Evolutionary conservation across 2,329 filamentous ascomycete species (phyloP), one percentile per base, ranked within the genome.

Genomic region (Xylariaceae sp.): DNA sequence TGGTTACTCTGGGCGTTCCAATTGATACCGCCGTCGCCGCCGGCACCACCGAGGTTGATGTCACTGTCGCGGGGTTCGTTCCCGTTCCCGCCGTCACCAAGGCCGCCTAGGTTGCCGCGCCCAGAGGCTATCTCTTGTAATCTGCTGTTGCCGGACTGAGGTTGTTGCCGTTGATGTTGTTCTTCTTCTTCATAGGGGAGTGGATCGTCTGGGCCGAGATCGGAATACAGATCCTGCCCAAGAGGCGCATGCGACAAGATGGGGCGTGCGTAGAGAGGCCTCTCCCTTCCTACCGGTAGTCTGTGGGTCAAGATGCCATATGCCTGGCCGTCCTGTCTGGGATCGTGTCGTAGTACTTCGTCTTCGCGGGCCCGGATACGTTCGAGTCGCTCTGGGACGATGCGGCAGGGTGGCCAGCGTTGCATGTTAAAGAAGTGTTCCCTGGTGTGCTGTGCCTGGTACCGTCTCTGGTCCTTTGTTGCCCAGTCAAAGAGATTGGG

Each of bases 331-430:
- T 48, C 44, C 24, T 39, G 9, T 18, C 48, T 43, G 13, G 60
- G 58, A 27, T 66, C 55, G 42, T 46, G 32, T 23, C 38, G 50
- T 11, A 38, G 19, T 28, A 59, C 48, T 32, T 64, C 46, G 41
- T 62, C 54, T 26, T 34, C 40, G n/a, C 62, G 59, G 3, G 31
- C 34, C 2, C 14, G 32, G 38, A 69, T 61, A 13, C 47, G 35
- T 9, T 51, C 40, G 35, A 59, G 57, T n/a, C 46, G 53, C 15
- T 52, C 47, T 16, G 53, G 35, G 5, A 43, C 54, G 47, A 71
- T 66, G 36, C 67, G 51, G 17, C 64, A 50, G 14, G 66, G 30
- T 24, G 71, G 71, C 71, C 72, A 76, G 27, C 69, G 63, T 50
- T 67, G 59, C 31, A 75, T 53, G 45, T 58, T 54, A 56, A 71